A percentile compares a stretch with the other conserved stretches of the same genome.
phyloP scores from a whole-genome alignment of 495 filamentous ascomycete species.

The Astrothelium macrocarpum region DNA sequence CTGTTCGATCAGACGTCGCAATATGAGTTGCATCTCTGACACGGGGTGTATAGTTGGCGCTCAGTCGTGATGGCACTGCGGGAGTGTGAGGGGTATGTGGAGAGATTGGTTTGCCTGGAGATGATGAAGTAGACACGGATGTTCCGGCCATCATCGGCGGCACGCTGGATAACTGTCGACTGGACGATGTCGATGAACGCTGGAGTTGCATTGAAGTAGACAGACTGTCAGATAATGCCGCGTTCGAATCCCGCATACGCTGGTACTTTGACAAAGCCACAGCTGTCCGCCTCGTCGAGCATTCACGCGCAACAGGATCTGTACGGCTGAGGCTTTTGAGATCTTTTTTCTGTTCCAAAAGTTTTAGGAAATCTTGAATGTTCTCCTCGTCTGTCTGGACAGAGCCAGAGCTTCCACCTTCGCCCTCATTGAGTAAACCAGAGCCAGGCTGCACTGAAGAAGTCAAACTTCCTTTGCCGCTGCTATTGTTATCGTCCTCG shows the following conservation, averaged over 20 bases:
- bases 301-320: conserved; percentile 45
- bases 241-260: conserved; percentile 76
- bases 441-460: conserved; percentile 86
- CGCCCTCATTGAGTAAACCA: conserved; percentile 65
- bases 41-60: conserved; percentile 45
- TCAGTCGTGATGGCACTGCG: conserved; percentile 83
- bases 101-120: conserved; percentile 82
- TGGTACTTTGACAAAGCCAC: conserved; percentile 70
- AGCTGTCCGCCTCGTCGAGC: conserved; percentile 49
- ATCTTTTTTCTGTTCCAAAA: conserved; percentile 72
- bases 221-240: conserved; percentile 77
- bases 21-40: background rate
- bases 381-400: conserved; percentile 79
- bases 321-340: conserved; percentile 54
- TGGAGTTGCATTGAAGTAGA: conserved; percentile 73
- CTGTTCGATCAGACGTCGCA: background rate
- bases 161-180: conserved; percentile 71
- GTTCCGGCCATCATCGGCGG: conserved; percentile 75
- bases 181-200: conserved; percentile 73
- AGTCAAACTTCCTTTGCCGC: conserved; percentile 73
- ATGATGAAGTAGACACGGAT: conserved; percentile 75
- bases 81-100: conserved; percentile 93
- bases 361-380: conserved; percentile 83
- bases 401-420: conserved; percentile 26
- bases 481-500: conserved; percentile 79